These are phyloP conservation scores for Boletus rubropictus DNA, from an alignment of 768 basidiomycete genomes.

Conservation along the genomic window DNA sequence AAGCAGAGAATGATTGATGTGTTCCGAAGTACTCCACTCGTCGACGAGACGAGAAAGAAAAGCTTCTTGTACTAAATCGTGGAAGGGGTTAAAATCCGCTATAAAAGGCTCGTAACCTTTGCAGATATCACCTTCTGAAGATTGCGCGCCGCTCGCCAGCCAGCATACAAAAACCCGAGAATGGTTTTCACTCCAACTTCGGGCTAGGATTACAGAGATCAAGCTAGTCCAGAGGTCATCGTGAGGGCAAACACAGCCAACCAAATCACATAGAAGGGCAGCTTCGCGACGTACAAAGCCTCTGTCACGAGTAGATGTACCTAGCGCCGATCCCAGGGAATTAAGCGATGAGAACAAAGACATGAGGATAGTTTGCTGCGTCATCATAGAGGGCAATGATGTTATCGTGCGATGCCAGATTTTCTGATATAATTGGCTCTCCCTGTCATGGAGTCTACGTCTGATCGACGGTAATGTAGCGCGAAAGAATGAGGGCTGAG, in stretches of 20 bases:
- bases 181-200: slow-evolving; percentile 54
- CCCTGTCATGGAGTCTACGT: slow-evolving; percentile 26
- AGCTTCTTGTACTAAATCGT: slow-evolving; percentile 35
- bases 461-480: slow-evolving; percentile 47
- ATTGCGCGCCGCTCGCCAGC: slow-evolving; percentile 45
- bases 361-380: slow-evolving; percentile 51
- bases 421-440: slow-evolving; percentile 36
- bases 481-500: slow-evolving; percentile 68
- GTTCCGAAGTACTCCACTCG: slow-evolving; percentile 70
- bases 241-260: slow-evolving; percentile 46
- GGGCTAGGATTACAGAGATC: slow-evolving; percentile 44
- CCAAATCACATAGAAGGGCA: slow-evolving; percentile 41
- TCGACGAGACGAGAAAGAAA: slow-evolving; percentile 49
- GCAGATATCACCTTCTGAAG: slow-evolving; percentile 28
- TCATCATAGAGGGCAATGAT: slow-evolving; percentile 44
- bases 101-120: neutral
- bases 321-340: slow-evolving; percentile 27
- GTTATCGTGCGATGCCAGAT: slow-evolving; percentile 47
- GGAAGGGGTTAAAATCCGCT: slow-evolving; percentile 5
- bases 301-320: slow-evolving; percentile 31
- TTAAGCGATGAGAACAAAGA: slow-evolving; percentile 53
- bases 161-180: slow-evolving; percentile 67
- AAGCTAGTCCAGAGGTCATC: slow-evolving; percentile 48
- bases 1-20: slow-evolving; percentile 75
- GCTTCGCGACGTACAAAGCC: slow-evolving; percentile 51